These are phyloP conservation scores for Alternaria triticina DNA, from an alignment of 2,329 filamentous ascomycete genomes.

Conservation along the genomic window DNA sequence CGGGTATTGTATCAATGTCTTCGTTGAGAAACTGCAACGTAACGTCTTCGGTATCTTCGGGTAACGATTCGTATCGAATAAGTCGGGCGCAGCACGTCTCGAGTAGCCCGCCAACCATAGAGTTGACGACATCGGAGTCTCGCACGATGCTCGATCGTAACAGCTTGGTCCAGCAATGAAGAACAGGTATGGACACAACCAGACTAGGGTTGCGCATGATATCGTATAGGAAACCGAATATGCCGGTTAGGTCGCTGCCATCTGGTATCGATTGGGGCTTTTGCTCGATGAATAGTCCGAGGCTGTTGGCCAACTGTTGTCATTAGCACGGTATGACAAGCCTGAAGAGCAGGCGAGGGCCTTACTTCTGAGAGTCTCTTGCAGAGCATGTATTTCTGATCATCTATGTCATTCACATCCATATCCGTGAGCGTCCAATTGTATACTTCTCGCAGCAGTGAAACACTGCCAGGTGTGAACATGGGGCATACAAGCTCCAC, in stretches of 20 bases:
- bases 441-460: conserved; percentile 75
- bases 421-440: conserved; percentile 81
- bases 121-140: conserved; percentile 64
- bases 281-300: conserved; percentile 83
- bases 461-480: conserved; percentile 74
- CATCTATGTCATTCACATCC: conserved; percentile 81
- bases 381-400: conserved; percentile 87
- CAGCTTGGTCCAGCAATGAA: conserved; percentile 88
- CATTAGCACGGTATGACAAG: conserved; percentile 24
- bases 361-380: conserved; percentile 92
- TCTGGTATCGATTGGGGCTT: conserved; percentile 72
- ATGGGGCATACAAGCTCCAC: conserved; percentile 78
- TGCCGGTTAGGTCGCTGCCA: conserved; percentile 71
- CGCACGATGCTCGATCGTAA: conserved; percentile 75
- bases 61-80: conserved; percentile 85
- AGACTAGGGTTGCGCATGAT: conserved; percentile 87
- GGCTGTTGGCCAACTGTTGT: conserved; percentile 76
- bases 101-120: conserved; percentile 75
- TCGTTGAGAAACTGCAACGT: conserved; percentile 85
- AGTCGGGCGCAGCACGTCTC: conserved; percentile 84
- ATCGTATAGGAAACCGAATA: conserved; percentile 79
- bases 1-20: conserved; percentile 92
- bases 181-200: conserved; percentile 88
- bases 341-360: neutral
- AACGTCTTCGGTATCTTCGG: conserved; percentile 79